Evolutionary conservation across 2,329 filamentous ascomycete species (phyloP).

Genomic region (Pseudogymnoascus sp.): DNA sequence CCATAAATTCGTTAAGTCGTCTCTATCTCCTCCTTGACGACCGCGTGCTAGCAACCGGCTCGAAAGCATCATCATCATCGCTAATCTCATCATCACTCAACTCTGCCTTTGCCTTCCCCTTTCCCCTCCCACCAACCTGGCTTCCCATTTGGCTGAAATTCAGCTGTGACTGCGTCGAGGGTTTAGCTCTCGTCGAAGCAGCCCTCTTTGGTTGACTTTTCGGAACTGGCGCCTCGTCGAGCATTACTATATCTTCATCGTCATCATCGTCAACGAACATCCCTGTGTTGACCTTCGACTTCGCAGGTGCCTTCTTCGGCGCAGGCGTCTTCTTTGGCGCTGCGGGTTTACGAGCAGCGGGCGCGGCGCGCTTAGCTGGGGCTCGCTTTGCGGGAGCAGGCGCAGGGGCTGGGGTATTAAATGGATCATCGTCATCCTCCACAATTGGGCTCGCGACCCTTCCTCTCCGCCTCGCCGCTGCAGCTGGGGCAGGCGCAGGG

Average conservation of each 20-base stretch:
- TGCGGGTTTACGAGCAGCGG: conserved; percentile 33
- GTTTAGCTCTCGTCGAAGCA: conserved; percentile 23
- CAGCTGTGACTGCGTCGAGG: conserved; percentile 41
- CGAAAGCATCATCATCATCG: conserved; percentile 53
- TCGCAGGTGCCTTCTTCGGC: conserved; percentile 34
- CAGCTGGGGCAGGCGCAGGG: conserved; percentile 27
- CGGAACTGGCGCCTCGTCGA: conserved; percentile 40
- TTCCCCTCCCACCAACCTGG: conserved; percentile 34
- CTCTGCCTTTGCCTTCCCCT: conserved; percentile 41
- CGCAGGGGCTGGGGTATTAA: conserved; percentile 32
- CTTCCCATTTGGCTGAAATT: conserved; percentile 39
- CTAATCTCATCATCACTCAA: conserved; percentile 62
- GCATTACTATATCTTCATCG: conserved; percentile 47
- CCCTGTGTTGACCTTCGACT: conserved; percentile 31
- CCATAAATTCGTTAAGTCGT: not conserved
- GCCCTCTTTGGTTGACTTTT: conserved; percentile 29
- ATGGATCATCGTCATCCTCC: conserved; percentile 48
- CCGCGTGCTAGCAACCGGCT: conserved; percentile 25
- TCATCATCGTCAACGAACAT: conserved; percentile 38
- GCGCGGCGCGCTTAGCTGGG: conserved; percentile 28
- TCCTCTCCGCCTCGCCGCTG: conserved; percentile 26
- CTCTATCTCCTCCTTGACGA: conserved; percentile 1
- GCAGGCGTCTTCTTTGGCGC: conserved; percentile 24
- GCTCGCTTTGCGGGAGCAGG: conserved; percentile 34
- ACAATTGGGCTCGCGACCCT: conserved; percentile 36